Conservation (phyloP, 129 eudicot species). For the Tanacetum coccineum region DNA sequence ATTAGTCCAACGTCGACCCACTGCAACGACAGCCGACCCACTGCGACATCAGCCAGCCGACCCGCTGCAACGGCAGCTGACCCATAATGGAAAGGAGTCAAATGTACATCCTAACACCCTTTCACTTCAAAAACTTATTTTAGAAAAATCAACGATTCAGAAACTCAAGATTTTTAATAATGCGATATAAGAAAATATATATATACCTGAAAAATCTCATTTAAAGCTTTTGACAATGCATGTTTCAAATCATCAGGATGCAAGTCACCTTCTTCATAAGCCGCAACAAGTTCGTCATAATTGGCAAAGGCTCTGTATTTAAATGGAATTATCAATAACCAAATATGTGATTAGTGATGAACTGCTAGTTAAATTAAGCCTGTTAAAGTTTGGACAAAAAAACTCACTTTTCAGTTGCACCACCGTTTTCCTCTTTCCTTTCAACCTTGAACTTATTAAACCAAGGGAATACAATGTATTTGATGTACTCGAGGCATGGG, state of each 20-base stretch:
- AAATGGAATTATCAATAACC: background rate
- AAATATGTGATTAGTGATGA: background rate
- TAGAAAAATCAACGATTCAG: no score
- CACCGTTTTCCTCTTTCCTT: conserved; percentile 46
- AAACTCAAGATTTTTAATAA: no score
- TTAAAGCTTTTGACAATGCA: conserved; percentile 58
- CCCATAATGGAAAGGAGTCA: no score
- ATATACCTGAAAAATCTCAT: conserved; percentile 49
- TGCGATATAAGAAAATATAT: background rate
- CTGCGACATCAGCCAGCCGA: no score
- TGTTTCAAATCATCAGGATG: conserved; percentile 59
- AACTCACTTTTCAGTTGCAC: conserved; percentile 55
- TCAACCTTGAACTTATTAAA: conserved; percentile 51
- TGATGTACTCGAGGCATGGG: conserved; percentile 62
- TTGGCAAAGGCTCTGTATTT: conserved; percentile 39
- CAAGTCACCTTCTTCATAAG: conserved; percentile 48
- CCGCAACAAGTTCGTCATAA: conserved; percentile 40
- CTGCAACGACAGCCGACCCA: no score
- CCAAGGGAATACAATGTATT: conserved; percentile 58
- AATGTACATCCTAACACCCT: no score
- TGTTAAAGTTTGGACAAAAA: background rate
- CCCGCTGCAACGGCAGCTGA: no score
- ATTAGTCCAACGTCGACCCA: no score
- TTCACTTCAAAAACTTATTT: no score
- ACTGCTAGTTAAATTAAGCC: background rate